Conservation (phyloP, 371 early-diverging fungal genomes). For the Smittium mucronatum region DNA sequence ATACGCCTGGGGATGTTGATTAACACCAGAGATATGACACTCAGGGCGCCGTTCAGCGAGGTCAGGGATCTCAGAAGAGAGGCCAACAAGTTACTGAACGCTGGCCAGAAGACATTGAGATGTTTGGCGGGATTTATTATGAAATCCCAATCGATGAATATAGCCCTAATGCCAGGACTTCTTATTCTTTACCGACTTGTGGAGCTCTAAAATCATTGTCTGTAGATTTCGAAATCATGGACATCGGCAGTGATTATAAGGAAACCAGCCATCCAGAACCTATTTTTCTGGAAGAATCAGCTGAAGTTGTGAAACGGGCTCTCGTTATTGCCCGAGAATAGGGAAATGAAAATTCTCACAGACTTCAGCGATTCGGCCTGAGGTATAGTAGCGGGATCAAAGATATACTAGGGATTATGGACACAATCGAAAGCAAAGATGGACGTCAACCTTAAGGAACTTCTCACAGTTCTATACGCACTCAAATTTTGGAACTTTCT, state of each 20-base stretch:
- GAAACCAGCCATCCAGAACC: slow-evolving; percentile 2
- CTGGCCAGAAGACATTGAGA: background rate
- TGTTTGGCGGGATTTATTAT: slow-evolving; percentile 13
- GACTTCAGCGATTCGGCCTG: background rate
- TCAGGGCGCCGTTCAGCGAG: background rate
- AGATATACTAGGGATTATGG: background rate
- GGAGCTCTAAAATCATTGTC: background rate
- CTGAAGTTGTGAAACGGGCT: background rate
- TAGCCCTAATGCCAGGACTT: background rate
- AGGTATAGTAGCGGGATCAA: background rate
- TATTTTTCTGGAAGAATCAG: background rate
- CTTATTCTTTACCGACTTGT: background rate
- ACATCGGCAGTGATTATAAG: background rate
- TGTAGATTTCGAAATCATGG: background rate
- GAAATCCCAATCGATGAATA: background rate
- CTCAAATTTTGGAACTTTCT: background rate
- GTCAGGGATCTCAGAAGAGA: background rate
- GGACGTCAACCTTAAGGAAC: background rate
- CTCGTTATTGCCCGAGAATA: background rate
- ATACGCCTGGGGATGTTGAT: slow-evolving; percentile 29
- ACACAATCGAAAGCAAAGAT: background rate
- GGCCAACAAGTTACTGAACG: background rate
- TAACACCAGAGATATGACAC: slow-evolving; percentile 16
- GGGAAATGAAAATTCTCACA: background rate
- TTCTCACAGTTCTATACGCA: background rate